Evolutionary conservation across 169 alveolate genomes (phyloP).

Genomic region (Plasmodium adleri): DNA sequence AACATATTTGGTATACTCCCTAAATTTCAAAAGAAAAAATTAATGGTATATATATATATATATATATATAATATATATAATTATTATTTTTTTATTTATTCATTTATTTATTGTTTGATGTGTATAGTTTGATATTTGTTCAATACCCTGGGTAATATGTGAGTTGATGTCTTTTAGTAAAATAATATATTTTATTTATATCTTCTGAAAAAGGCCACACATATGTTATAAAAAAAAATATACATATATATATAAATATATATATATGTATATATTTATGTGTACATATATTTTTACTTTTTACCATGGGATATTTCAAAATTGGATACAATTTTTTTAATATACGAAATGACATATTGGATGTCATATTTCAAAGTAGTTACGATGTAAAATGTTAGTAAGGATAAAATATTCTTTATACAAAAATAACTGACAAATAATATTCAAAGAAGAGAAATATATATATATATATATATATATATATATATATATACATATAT

Average conservation of each 20-base stretch:
- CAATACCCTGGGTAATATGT: constrained; percentile 71
- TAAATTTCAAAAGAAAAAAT: background rate
- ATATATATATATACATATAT: background rate
- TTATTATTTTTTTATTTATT: background rate
- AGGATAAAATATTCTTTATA: constrained; percentile 23
- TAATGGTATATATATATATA: background rate
- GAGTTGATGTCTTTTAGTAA: constrained; percentile 49
- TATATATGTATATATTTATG: background rate
- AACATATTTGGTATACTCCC: constrained; percentile 43
- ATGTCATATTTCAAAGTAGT: constrained; percentile 37
- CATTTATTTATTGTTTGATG: background rate
- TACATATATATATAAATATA: background rate
- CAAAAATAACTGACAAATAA: constrained; percentile 16
- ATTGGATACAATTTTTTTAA: constrained; percentile 29
- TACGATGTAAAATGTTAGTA: constrained; percentile 39
- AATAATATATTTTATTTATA: constrained; percentile 42
- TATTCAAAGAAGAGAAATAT: background rate
- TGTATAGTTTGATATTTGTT: background rate
- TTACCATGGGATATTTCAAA: constrained; percentile 38
- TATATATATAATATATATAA: background rate
- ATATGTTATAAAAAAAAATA: background rate
- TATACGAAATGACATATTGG: constrained; percentile 26
- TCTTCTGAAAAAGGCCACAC: constrained; percentile 23
- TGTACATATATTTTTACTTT: background rate
- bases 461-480: background rate